phyloP scores from a whole-genome alignment of 345 rosid genomes.

The Chamaenerion angustifolium region DNA sequence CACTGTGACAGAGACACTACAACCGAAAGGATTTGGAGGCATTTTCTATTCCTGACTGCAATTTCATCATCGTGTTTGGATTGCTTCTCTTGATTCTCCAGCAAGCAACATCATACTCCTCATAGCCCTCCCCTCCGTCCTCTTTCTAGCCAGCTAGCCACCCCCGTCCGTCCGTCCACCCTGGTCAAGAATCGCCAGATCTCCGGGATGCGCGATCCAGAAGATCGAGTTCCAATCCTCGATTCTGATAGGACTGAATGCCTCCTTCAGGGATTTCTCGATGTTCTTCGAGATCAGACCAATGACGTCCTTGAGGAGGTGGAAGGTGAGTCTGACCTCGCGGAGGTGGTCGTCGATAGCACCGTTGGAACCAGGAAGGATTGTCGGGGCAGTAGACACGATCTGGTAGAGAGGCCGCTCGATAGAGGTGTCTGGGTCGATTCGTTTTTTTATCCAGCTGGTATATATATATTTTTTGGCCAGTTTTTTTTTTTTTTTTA shows the following conservation, averaged over 20 bases:
- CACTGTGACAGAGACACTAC: too few relatives aligned
- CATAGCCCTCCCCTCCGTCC: too few relatives aligned
- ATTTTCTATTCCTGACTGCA: too few relatives aligned
- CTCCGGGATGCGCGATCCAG: constrained; percentile 43
- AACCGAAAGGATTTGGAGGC: too few relatives aligned
- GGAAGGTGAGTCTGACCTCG: constrained; percentile 31
- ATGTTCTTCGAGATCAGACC: constrained; percentile 25
- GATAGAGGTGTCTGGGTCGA: constrained; percentile 12
- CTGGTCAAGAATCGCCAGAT: constrained; percentile 31
- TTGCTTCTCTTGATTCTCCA: too few relatives aligned
- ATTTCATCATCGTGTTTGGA: too few relatives aligned
- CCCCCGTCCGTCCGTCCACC: too few relatives aligned
- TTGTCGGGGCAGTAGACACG: constrained; percentile 25
- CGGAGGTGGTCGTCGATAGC: constrained; percentile 37
- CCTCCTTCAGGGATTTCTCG: constrained; percentile 21
- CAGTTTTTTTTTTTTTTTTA: too few relatives aligned
- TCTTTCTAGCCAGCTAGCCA: too few relatives aligned
- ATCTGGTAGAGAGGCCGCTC: constrained; percentile 32
- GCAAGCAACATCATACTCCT: too few relatives aligned
- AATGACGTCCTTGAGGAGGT: constrained; percentile 33
- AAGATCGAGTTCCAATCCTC: constrained; percentile 45
- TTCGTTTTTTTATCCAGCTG: too few relatives aligned
- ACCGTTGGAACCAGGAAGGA: constrained; percentile 34
- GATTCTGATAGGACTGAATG: constrained; percentile 29
- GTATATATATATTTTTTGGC: too few relatives aligned